phyloP scores from a whole-genome alignment of 495 filamentous ascomycete genomes.

The Penicillium paxilli region DNA sequence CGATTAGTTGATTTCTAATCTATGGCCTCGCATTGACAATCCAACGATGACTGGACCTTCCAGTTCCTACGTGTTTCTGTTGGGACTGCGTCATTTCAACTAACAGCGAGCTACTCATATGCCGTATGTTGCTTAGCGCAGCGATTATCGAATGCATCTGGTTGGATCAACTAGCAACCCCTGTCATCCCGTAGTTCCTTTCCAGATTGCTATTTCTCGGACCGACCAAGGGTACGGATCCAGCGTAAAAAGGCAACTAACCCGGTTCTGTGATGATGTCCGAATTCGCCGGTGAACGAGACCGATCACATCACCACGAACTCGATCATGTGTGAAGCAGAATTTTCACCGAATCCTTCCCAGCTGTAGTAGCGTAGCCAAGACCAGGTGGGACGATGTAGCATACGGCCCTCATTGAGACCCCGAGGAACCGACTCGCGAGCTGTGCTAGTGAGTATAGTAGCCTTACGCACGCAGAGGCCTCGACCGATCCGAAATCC shows the following conservation, averaged over 20 bases:
- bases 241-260: not conserved
- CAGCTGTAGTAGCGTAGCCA: not conserved
- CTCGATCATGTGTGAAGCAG: not conserved
- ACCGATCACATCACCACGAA: not conserved
- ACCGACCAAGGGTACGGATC: not conserved
- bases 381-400: not conserved
- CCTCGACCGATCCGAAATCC: slow-evolving; percentile 2
- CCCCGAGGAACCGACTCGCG: not conserved
- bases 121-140: not conserved
- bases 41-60: too few species aligned
- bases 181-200: not conserved
- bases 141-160: not conserved
- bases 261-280: not conserved
- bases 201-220: not conserved
- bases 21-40: too few species aligned
- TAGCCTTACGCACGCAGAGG: not conserved
- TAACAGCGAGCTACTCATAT: too few species aligned
- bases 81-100: too few species aligned
- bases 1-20: slow-evolving; percentile 47
- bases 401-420: not conserved
- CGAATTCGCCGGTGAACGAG: not conserved
- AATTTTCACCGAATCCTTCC: not conserved
- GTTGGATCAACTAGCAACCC: not conserved
- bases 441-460: not conserved
- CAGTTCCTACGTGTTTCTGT: too few species aligned